phyloP scores from a whole-genome alignment of 2,329 filamentous ascomycete species.

The Aspergillus arachidicola region DNA sequence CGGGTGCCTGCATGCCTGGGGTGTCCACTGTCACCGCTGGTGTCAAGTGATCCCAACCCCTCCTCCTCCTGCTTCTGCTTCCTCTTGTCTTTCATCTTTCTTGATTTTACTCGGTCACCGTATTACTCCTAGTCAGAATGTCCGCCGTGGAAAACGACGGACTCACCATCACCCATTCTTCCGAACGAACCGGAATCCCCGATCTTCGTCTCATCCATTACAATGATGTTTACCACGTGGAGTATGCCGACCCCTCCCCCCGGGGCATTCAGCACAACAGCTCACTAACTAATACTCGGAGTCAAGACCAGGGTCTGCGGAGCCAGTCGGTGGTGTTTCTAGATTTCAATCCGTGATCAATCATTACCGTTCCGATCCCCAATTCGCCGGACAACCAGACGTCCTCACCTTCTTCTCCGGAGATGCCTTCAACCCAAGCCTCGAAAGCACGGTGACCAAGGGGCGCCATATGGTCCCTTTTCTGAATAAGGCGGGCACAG shows the following conservation, averaged over 20 bases:
- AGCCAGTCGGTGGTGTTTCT: slow-evolving; percentile 79
- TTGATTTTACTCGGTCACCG: not conserved
- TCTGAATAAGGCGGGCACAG: slow-evolving; percentile 74
- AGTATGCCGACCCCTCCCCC: slow-evolving; percentile 44
- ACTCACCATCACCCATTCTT: slow-evolving; percentile 46
- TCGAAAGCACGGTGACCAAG: slow-evolving; percentile 88
- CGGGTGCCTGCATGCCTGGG: slow-evolving; percentile 12
- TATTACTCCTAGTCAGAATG: slow-evolving; percentile 22
- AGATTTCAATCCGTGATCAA: slow-evolving; percentile 79
- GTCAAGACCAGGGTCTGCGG: slow-evolving; percentile 64
- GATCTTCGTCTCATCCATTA: slow-evolving; percentile 84
- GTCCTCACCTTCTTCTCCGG: slow-evolving; percentile 84
- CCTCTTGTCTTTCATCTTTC: not conserved
- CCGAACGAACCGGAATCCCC: slow-evolving; percentile 54
- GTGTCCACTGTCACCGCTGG: slow-evolving; percentile 2
- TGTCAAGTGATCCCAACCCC: not conserved
- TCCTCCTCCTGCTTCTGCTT: slow-evolving; percentile 1
- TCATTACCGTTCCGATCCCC: slow-evolving; percentile 67
- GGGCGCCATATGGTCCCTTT: slow-evolving; percentile 88
- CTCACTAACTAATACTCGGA: slow-evolving; percentile 5
- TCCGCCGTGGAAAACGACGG: slow-evolving; percentile 34
- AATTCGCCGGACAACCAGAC: slow-evolving; percentile 64
- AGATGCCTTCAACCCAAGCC: slow-evolving; percentile 87
- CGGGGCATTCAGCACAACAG: not conserved
- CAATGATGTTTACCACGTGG: slow-evolving; percentile 93